Evolutionary conservation across 2,329 filamentous ascomycete genomes (phyloP).

Genomic region (Diplocarpon mali): DNA sequence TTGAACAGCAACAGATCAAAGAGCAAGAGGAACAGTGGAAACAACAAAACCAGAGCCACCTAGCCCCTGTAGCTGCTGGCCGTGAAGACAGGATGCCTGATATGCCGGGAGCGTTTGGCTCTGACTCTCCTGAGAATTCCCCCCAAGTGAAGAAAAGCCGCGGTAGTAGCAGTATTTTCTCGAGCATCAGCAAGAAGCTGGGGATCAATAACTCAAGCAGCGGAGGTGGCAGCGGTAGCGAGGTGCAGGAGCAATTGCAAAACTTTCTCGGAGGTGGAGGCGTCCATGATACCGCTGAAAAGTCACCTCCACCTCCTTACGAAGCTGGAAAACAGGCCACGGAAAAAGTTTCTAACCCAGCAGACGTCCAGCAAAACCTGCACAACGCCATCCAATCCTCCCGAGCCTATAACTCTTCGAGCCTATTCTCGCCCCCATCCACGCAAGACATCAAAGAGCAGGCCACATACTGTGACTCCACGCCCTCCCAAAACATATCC

Average conservation of each 20-base stretch:
- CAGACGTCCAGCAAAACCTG: conserved; percentile 57
- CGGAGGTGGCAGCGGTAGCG: conserved; percentile 24
- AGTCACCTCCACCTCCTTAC: conserved; percentile 18
- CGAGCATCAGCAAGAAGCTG: conserved; percentile 52
- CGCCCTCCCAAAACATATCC: conserved; percentile 59
- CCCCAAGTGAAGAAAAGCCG: conserved; percentile 12
- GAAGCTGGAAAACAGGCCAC: conserved; percentile 17
- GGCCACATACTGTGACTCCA: conserved; percentile 75
- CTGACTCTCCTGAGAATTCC: conserved; percentile 48
- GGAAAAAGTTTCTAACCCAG: conserved; percentile 45
- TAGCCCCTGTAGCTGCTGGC: conserved; percentile 8
- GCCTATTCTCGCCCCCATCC: conserved; percentile 61
- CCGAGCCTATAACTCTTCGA: conserved; percentile 61
- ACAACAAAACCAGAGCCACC: conserved; percentile 21
- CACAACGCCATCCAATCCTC: conserved; percentile 70
- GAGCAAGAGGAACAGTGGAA: conserved; percentile 42
- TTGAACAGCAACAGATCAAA: conserved; percentile 58
- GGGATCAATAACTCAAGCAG: conserved; percentile 44
- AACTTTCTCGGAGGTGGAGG: conserved; percentile 31
- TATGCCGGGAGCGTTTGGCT: conserved; percentile 65
- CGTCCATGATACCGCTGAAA: background rate
- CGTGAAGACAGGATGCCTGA: conserved; percentile 25
- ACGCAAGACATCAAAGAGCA: conserved; percentile 70
- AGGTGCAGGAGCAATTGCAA: conserved; percentile 33
- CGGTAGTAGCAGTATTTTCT: conserved; percentile 46